A percentile compares a stretch with the other conserved stretches of the same genome.
Conservation (phyloP, 106 monocot genomes). For the Acorus gramineus region DNA sequence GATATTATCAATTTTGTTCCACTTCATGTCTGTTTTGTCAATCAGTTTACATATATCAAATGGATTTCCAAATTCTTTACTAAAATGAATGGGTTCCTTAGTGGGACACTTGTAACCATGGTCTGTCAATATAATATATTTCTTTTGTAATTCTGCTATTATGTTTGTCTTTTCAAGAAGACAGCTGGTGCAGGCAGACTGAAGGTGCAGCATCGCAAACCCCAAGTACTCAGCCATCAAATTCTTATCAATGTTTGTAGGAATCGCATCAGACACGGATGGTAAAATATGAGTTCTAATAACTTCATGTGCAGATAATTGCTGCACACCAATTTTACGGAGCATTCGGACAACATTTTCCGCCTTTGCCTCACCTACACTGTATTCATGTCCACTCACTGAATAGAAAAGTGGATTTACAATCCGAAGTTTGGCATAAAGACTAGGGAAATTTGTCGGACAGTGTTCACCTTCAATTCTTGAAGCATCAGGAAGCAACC, state of each 20-base stretch:
- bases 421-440: slow-evolving; percentile 60
- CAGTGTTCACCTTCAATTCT: slow-evolving; percentile 32
- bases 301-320: slow-evolving; percentile 77
- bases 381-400: slow-evolving; percentile 14
- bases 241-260: slow-evolving; percentile 16
- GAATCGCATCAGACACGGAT: slow-evolving; percentile 21
- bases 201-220: slow-evolving; percentile 83
- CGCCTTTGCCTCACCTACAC: slow-evolving; percentile 21
- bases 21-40: slow-evolving; percentile 25
- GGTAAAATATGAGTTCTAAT: slow-evolving; percentile 62
- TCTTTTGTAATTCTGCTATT: slow-evolving; percentile 40
- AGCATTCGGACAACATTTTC: slow-evolving; percentile 46
- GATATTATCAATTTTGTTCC: slow-evolving; percentile 64
- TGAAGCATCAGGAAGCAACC: slow-evolving; percentile 71
- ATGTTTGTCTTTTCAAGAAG: slow-evolving; percentile 51
- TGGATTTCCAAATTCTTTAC: slow-evolving; percentile 68
- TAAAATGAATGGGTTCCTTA: slow-evolving; percentile 70
- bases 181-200: slow-evolving; percentile 54
- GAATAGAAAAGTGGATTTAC: slow-evolving; percentile 45
- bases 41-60: slow-evolving; percentile 44
- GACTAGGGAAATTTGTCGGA: slow-evolving; percentile 39
- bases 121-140: slow-evolving; percentile 51
- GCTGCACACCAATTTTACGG: slow-evolving; percentile 62
- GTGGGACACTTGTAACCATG: slow-evolving; percentile 56
- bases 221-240: slow-evolving; percentile 73